Base-by-base conservation (phyloP, 75 land plant species). In the Isoetes taiwanensis region DNA sequence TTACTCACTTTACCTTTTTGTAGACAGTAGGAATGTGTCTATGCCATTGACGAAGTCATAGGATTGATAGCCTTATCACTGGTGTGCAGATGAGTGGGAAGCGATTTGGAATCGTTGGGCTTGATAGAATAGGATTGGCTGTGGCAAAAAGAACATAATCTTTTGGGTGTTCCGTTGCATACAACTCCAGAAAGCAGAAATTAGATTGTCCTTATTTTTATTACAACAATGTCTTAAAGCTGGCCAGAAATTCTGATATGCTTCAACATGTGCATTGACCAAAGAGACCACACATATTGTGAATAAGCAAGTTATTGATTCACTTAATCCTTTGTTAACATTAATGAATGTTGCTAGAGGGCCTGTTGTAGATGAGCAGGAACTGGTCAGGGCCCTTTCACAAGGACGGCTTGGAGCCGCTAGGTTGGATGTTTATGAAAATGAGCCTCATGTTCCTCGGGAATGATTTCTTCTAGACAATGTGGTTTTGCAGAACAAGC, bases 31-130 rank as follows among this genome's bases (percentile, higher is more conserved):
- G n/a, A n/a, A n/a, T n/a, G n/a, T n/a, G n/a, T n/a, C n/a, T n/a
- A n/a, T n/a, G n/a, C n/a, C n/a, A n/a, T n/a, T n/a, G n/a, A n/a
- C n/a, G n/a, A n/a, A n/a, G n/a, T n/a, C n/a, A n/a, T n/a, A n/a
- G n/a, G n/a, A n/a, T n/a, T n/a, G n/a, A n/a, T n/a, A n/a, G n/a
- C n/a, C n/a, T n/a, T n/a, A n/a, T n/a, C n/a, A n/a, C n/a, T n/a
- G n/a, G n/a, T n/a, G n/a, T 70, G 57, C 85, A 91, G 97, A 75
- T 84, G 70, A 84, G 78, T 65, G 89, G 97, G 27, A 91, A 84
- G 60, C 61, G 63, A 35, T 72, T 91, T 10, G 97, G 97, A n/a
- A 84, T 91, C 48, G 70, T 91, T 31, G 97, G 97, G 23, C 68
- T 87, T 58, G 97, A 95, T n/a, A 76, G 97, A 26, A 91, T 91